Conservation (phyloP, 768 basidiomycete genomes). For the Sporobolomyces roseus region DNA sequence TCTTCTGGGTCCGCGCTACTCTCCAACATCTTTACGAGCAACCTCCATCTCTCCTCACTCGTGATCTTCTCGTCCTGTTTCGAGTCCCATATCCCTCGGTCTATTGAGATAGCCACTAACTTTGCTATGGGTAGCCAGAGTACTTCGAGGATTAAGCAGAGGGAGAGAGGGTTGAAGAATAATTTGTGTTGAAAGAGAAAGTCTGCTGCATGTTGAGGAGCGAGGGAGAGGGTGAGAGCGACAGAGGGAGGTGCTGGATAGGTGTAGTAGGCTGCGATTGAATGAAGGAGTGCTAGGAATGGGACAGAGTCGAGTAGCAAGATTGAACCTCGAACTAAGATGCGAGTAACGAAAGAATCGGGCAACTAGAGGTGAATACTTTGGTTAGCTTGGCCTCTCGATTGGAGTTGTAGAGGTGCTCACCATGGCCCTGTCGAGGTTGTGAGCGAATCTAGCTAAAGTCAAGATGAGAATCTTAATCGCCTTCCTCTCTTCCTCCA, state of each 20-base stretch:
- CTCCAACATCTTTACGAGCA: slow-evolving; percentile 30
- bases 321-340: neutral
- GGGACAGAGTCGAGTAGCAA: slow-evolving; percentile 1
- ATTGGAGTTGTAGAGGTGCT: neutral
- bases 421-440: neutral
- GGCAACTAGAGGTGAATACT: neutral
- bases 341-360: slow-evolving; percentile 2
- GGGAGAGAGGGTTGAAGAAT: neutral
- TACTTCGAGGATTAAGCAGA: slow-evolving; percentile 13
- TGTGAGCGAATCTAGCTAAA: too few relatives aligned
- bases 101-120: neutral
- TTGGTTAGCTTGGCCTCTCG: neutral
- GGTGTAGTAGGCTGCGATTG: neutral
- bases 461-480: too few relatives aligned
- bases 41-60: slow-evolving; percentile 34
- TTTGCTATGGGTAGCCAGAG: neutral
- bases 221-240: slow-evolving; percentile 12
- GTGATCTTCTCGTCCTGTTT: neutral
- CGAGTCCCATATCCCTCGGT: slow-evolving; percentile 10
- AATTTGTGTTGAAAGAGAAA: slow-evolving; percentile 7
- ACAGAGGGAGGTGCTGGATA: slow-evolving; percentile 28
- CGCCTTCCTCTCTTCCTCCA: too few relatives aligned
- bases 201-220: neutral
- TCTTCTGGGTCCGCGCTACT: slow-evolving; percentile 11
- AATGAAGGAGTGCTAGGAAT: neutral